phyloP scores from a whole-genome alignment of 2,329 filamentous ascomycete genomes.

The Fusarium sp. region DNA sequence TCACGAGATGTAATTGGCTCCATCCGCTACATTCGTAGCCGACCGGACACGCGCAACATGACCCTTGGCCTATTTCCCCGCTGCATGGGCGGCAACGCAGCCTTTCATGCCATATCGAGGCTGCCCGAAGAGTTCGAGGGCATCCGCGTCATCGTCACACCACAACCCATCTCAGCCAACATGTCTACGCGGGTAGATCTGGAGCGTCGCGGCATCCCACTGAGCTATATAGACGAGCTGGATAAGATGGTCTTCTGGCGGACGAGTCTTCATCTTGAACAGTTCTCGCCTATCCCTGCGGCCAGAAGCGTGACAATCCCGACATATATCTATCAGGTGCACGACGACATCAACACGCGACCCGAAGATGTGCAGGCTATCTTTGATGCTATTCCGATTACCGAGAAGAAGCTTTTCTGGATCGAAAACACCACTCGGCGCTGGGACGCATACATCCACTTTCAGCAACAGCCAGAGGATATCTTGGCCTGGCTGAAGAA shows the following conservation, averaged over 20 bases:
- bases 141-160: not conserved
- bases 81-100: not conserved
- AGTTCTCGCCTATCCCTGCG: not conserved
- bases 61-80: not conserved
- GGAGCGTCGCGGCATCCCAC: not conserved
- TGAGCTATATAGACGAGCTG: not conserved
- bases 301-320: not conserved
- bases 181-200: not conserved
- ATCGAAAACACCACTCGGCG: not conserved
- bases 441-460: slow-evolving; percentile 1
- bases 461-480: not conserved
- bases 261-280: not conserved
- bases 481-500: slow-evolving; percentile 2
- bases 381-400: not conserved
- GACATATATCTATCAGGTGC: slow-evolving; percentile 4
- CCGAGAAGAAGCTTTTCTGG: slow-evolving; percentile 6
- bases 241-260: slow-evolving; percentile 6
- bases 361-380: not conserved
- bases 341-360: not conserved
- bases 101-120: not conserved
- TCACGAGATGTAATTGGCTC: not conserved
- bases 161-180: not conserved
- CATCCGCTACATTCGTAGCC: not conserved
- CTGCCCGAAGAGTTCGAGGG: not conserved
- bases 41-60: not conserved